phyloP scores from a whole-genome alignment of 306 rosid genomes.

The Cucumis melo region DNA sequence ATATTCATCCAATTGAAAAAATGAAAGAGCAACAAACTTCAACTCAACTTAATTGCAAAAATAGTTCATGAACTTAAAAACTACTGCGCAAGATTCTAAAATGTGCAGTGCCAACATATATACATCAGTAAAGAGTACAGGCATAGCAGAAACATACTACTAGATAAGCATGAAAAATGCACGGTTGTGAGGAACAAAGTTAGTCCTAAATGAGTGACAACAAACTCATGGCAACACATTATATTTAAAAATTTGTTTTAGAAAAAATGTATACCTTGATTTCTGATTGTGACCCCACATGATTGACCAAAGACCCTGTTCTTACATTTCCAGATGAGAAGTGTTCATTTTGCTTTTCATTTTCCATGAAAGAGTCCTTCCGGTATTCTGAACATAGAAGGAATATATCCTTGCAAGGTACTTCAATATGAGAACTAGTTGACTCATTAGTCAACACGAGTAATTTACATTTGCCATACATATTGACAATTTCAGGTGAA shows the following conservation, averaged over 20 bases:
- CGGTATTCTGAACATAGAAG: constrained; percentile 38
- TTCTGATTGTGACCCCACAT: constrained; percentile 18
- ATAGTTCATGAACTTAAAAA: background rate
- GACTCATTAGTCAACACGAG: constrained; percentile 64
- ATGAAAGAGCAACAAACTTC: background rate
- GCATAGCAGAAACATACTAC: background rate
- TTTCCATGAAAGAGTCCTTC: constrained; percentile 31
- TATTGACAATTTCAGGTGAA: constrained; percentile 19
- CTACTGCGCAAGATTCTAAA: background rate
- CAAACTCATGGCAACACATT: background rate
- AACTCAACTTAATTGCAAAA: background rate
- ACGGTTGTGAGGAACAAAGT: background rate
- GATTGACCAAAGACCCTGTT: constrained; percentile 22
- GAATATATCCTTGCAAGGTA: constrained; percentile 57
- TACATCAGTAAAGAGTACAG: background rate
- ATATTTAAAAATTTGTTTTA: background rate
- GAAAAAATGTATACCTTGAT: constrained; percentile 28
- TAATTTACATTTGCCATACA: constrained; percentile 44
- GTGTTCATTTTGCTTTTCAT: constrained; percentile 24
- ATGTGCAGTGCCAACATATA: background rate
- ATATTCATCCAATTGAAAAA: too few species aligned
- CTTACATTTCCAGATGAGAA: constrained; percentile 19
- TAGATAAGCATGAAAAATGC: background rate
- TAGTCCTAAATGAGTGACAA: background rate
- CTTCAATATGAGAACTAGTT: constrained; percentile 45